phyloP scores from a whole-genome alignment of 2,329 filamentous ascomycete species.

The Juglanconis juglandina region DNA sequence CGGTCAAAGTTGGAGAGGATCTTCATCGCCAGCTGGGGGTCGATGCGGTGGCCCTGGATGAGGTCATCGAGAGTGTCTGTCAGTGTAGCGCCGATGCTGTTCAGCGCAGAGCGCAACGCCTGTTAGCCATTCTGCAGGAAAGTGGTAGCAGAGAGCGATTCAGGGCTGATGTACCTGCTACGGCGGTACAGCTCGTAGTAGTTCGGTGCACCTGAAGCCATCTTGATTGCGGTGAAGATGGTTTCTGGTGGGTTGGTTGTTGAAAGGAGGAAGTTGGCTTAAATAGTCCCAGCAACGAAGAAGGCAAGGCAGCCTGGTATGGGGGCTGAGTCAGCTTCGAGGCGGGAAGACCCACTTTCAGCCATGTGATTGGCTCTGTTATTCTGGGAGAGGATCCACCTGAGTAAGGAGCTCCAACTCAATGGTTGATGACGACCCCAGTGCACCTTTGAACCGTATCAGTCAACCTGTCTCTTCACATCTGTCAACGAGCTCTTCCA shows the following conservation, averaged over 20 bases:
- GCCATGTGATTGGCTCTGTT: conserved; percentile 9
- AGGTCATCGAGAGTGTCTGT: conserved; percentile 97
- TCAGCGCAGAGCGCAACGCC: conserved; percentile 10
- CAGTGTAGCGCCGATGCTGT: conserved; percentile 84
- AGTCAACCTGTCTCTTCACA: not conserved
- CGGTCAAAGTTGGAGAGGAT: conserved; percentile 95
- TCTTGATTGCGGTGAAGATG: conserved; percentile 28
- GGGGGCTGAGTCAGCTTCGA: conserved; percentile 1
- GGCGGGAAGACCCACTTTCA: not conserved
- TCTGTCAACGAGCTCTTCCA: conserved; percentile 11
- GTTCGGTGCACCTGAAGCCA: conserved; percentile 52
- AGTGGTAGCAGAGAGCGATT: conserved; percentile 18
- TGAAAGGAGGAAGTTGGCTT: conserved; percentile 3
- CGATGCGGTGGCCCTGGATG: conserved; percentile 90
- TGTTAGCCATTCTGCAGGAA: conserved; percentile 19
- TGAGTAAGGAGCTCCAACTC: conserved; percentile 7
- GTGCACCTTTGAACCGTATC: conserved; percentile 4
- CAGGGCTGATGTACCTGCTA: conserved; percentile 71
- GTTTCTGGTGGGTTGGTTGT: conserved; percentile 21
- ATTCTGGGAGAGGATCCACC: not conserved
- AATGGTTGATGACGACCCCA: conserved; percentile 13
- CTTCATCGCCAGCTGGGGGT: conserved; percentile 98
- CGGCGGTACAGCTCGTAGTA: conserved; percentile 96
- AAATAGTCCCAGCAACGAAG: not conserved
- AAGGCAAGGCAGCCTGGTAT: not conserved